phyloP scores from a whole-genome alignment of 805 yeast species.

The Ogataea neopini region DNA sequence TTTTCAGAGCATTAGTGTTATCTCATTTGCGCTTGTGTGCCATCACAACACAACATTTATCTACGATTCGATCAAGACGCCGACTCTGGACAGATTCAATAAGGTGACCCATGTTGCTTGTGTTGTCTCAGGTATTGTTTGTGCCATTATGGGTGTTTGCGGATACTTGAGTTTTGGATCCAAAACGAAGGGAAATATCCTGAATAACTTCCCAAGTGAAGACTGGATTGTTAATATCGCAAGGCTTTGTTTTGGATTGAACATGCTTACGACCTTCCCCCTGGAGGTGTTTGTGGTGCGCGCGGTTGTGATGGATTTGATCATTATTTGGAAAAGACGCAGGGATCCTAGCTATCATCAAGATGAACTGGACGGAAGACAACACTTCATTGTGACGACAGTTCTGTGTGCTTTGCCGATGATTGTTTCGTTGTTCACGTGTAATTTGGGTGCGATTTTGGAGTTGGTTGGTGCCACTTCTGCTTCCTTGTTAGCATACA shows the following conservation, averaged over 20 bases:
- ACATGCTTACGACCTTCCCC: constrained; percentile 91
- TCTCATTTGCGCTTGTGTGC: constrained; percentile 93
- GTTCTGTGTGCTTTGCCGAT: constrained; percentile 65
- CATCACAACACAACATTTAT: constrained; percentile 93
- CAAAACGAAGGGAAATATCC: constrained; percentile 79
- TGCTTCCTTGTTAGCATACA: constrained; percentile 90
- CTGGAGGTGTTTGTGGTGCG: constrained; percentile 87
- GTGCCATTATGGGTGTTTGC: constrained; percentile 73
- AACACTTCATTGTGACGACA: constrained; percentile 68
- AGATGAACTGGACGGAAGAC: constrained; percentile 37
- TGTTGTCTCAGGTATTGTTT: constrained; percentile 73
- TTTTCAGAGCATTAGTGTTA: constrained; percentile 91
- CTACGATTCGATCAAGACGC: constrained; percentile 76
- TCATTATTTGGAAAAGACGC: constrained; percentile 30
- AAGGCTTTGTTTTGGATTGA: constrained; percentile 85
- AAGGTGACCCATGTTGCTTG: constrained; percentile 83
- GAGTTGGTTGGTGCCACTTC: constrained; percentile 93
- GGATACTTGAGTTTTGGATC: constrained; percentile 78
- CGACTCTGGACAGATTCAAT: constrained; percentile 74
- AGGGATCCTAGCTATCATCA: constrained; percentile 4
- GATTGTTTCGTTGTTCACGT: constrained; percentile 75
- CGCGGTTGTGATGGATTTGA: constrained; percentile 76
- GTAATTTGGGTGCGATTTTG: constrained; percentile 84
- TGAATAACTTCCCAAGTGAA: constrained; percentile 80
- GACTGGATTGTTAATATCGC: constrained; percentile 83